Conservation (phyloP, 495 filamentous ascomycete species). For the Pyronema domesticum region DNA sequence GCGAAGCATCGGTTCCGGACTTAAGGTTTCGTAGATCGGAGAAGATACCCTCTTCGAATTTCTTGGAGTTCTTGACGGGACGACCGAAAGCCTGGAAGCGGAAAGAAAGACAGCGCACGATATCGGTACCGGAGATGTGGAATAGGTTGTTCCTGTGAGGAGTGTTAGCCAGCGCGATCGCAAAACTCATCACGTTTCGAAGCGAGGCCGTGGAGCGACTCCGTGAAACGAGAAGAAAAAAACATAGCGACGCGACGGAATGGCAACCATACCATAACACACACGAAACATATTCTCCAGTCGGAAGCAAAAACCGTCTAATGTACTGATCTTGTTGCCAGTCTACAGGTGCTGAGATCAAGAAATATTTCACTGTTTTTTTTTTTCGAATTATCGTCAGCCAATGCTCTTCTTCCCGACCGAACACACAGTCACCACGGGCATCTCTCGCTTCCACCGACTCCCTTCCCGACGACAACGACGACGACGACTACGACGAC, state of each 20-base stretch:
- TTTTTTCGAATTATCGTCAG: conserved; percentile 14
- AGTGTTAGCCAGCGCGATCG: conserved; percentile 21
- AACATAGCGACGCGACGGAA: neutral
- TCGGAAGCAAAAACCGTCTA: conserved; percentile 81
- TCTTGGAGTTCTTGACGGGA: conserved; percentile 98
- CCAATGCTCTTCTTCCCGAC: neutral
- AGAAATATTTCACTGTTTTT: conserved; percentile 86
- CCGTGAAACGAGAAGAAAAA: too few relatives aligned
- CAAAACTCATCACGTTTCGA: neutral
- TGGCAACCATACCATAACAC: conserved; percentile 60
- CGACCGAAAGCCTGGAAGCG: conserved; percentile 96
- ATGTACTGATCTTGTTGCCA: conserved; percentile 96
- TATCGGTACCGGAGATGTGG: conserved; percentile 96
- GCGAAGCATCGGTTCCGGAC: conserved; percentile 93
- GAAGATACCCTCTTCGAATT: conserved; percentile 99
- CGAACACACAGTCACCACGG: neutral
- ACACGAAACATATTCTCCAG: conserved; percentile 96
- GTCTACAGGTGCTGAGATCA: conserved; percentile 94
- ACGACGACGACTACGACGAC: neutral
- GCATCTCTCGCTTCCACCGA: neutral
- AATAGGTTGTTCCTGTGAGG: conserved; percentile 83
- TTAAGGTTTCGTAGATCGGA: conserved; percentile 96
- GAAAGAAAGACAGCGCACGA: conserved; percentile 94
- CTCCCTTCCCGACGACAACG: neutral
- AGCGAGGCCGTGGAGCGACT: neutral